phyloP scores from a whole-genome alignment of 148 eudicot genomes.

The Silene uniflora region DNA sequence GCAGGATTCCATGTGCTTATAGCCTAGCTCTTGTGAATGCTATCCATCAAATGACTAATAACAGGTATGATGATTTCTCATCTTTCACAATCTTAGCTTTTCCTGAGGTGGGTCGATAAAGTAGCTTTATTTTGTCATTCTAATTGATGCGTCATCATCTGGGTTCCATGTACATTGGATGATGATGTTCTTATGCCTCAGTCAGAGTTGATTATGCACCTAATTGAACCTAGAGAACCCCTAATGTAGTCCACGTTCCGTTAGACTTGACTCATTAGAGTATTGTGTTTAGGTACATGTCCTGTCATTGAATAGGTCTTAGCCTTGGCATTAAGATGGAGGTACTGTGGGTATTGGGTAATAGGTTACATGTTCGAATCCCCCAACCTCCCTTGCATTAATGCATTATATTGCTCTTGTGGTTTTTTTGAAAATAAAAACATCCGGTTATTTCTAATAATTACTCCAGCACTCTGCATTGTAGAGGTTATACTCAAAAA shows the following conservation, averaged over 20 bases:
- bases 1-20: constrained; percentile 27
- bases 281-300: too few relatives aligned
- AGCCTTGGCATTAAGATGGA: too few relatives aligned
- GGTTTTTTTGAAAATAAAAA: too few relatives aligned
- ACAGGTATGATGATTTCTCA: constrained; percentile 26
- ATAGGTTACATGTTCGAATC: too few relatives aligned
- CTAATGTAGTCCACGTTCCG: neutral
- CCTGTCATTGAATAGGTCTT: too few relatives aligned
- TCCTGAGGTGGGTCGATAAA: constrained; percentile 6
- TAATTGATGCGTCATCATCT: constrained; percentile 22
- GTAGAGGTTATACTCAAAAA: too few relatives aligned
- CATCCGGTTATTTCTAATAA: too few relatives aligned
- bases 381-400: too few relatives aligned
- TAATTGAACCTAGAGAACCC: neutral
- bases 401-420: too few relatives aligned
- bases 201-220: constrained; percentile 4
- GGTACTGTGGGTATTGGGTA: too few relatives aligned
- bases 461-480: too few relatives aligned
- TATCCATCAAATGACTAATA: constrained; percentile 19
- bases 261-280: too few relatives aligned
- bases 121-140: constrained; percentile 14
- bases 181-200: constrained; percentile 5
- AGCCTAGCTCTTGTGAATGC: constrained; percentile 22
- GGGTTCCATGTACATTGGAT: constrained; percentile 9
- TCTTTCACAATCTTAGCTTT: constrained; percentile 18